Percentiles rank a stretch among this genome's conserved stretches.
Conservation (phyloP, 2,329 filamentous ascomycete species). For the Westerdykella aurantiaca region DNA sequence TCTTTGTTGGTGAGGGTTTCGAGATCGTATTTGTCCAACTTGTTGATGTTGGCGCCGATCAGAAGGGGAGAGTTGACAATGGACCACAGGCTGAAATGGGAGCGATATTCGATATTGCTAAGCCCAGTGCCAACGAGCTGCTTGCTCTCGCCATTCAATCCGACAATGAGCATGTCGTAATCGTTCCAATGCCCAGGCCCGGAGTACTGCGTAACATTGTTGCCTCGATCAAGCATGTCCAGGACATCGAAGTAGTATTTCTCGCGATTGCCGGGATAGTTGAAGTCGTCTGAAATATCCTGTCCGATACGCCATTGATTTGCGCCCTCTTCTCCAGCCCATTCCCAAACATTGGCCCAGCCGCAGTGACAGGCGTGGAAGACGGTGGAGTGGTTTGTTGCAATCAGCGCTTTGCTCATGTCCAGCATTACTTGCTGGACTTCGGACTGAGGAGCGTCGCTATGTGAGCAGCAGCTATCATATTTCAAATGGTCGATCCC, state of each 20-base stretch:
- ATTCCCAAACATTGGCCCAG: constrained; percentile 17
- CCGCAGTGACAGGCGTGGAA: constrained; percentile 24
- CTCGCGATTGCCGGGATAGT: constrained; percentile 30
- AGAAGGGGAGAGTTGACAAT: constrained; percentile 40
- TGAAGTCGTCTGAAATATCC: constrained; percentile 30
- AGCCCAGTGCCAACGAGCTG: constrained; percentile 17
- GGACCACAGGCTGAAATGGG: constrained; percentile 41
- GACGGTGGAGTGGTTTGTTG: constrained; percentile 15
- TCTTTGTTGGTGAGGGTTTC: constrained; percentile 40
- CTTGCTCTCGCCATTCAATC: constrained; percentile 18
- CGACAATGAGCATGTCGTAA: constrained; percentile 22
- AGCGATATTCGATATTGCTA: constrained; percentile 32
- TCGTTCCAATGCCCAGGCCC: constrained; percentile 21
- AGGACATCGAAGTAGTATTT: constrained; percentile 38
- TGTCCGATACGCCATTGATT: constrained; percentile 25
- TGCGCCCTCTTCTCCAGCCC: constrained; percentile 18
- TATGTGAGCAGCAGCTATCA: constrained; percentile 19
- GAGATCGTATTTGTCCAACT: constrained; percentile 31
- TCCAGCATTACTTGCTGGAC: constrained; percentile 20
- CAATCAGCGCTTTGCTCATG: constrained; percentile 16
- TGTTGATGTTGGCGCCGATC: constrained; percentile 36
- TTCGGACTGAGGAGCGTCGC: constrained; percentile 12
- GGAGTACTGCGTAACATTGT: constrained; percentile 15
- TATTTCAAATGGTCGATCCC: constrained; percentile 23
- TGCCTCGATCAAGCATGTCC: constrained; percentile 34